Evolutionary conservation across 352 stramenopile species (phyloP), one percentile per base, ranked within the genome.

Genomic region (Pythium scleroteichum): DNA sequence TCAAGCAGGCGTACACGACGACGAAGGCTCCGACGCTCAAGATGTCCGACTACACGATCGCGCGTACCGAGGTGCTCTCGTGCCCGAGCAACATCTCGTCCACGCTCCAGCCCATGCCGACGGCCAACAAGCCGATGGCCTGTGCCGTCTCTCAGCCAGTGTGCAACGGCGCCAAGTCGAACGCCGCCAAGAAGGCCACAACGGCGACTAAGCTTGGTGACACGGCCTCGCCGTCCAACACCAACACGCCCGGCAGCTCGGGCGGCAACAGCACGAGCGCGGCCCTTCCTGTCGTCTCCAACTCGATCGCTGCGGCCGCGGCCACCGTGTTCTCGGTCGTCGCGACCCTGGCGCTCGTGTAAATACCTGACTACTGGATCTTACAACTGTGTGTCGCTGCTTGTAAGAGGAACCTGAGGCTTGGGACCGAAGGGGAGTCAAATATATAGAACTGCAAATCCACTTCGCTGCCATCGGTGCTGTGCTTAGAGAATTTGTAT

Each of bases 1-100:
- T 85, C 41, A 81, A 79, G 67, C 60, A 65, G 26, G 76, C 76
- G 51, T 85, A 83, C 73, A 85, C 75, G 27, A 59, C 69, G 3
- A 85, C 76, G 16, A 72, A 68, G 50, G 44, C 33, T 16, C 65
- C 76, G 47, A 83, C 66, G n/a, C 54, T 83, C 44, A 81, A 47
- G 38, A 70, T 73, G 44, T 40, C 62, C 17, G 59, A 53, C 16
- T 85, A 67, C 62, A 76, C 45, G 47, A 29, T 68, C 32, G 59
- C 54, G 23, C 71, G 64, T 24, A 45, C 40, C 17, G 62, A 54
- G 19, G 61, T 79, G 20, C 53, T 74, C 29, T 24, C 46, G 60
- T 79, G 71, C 44, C 71, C 71, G 20, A 40, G n/a, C 64, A 68
- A 75, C 56, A 59, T 71, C 47, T 62, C 66, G 55, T 24, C 52